Percentiles rank a stretch among this genome's conserved stretches.
Conservation (phyloP, 108 stramenopile species). For the Cylindrotheca closterium region DNA sequence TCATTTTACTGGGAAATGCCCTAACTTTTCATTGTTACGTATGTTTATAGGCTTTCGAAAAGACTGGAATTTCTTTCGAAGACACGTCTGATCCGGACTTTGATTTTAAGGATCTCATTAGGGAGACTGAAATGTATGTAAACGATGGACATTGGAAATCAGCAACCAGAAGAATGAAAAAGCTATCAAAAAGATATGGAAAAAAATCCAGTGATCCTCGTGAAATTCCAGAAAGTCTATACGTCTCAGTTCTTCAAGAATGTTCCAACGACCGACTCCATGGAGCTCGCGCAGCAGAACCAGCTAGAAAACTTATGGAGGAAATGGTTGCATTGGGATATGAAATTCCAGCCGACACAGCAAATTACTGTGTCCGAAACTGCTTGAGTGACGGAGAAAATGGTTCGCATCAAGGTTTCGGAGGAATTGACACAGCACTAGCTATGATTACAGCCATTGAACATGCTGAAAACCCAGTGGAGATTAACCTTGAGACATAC, state of each 20-base stretch:
- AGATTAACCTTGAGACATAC: conserved; percentile 64
- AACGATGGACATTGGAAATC: conserved; percentile 83
- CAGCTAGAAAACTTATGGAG: conserved; percentile 81
- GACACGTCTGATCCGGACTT: conserved; percentile 77
- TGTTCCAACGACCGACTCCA: conserved; percentile 75
- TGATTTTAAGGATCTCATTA: conserved; percentile 66
- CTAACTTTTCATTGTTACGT: too few relatives aligned
- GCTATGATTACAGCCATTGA: conserved; percentile 81
- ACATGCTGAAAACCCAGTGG: conserved; percentile 12
- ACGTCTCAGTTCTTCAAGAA: conserved; percentile 58
- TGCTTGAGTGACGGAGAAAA: conserved; percentile 63
- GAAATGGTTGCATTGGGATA: conserved; percentile 68
- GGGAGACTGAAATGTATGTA: conserved; percentile 49
- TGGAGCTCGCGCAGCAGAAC: conserved; percentile 85
- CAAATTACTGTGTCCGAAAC: conserved; percentile 64
- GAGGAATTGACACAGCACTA: conserved; percentile 82
- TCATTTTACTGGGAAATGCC: too few relatives aligned
- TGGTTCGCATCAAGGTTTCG: conserved; percentile 79
- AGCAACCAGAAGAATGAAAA: conserved; percentile 76
- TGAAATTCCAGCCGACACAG: conserved; percentile 56
- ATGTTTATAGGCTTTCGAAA: conserved; percentile 14
- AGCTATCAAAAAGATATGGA: conserved; percentile 35
- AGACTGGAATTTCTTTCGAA: conserved; percentile 38
- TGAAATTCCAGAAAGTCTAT: conserved; percentile 59
- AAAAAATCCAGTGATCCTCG: conserved; percentile 35